Percentiles rank a stretch among this genome's conserved stretches.
Conservation (phyloP, 78 protist genomes). For the Planoprotostelium fungivorum region DNA sequence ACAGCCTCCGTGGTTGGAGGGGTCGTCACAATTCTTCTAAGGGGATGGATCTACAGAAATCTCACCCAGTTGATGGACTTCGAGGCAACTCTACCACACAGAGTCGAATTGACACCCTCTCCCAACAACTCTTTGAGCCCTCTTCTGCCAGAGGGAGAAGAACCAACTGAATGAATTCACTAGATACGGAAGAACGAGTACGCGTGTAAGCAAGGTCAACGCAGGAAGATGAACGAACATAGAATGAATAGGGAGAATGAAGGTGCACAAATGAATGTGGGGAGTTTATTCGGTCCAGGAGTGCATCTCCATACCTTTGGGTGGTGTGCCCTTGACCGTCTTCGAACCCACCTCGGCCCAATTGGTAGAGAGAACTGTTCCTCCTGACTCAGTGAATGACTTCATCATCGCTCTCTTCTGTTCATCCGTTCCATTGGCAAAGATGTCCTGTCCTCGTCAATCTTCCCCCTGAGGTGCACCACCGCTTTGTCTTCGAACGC, state of each 20-base stretch:
- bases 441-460: too few relatives aligned
- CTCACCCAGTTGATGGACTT: background rate
- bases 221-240: too few relatives aligned
- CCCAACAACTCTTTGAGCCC: too few relatives aligned
- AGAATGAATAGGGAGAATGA: too few relatives aligned
- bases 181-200: too few relatives aligned
- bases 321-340: constrained; percentile 61
- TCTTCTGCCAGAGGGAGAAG: too few relatives aligned
- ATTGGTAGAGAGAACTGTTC: constrained; percentile 92
- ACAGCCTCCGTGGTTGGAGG: background rate
- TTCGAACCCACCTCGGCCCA: constrained; percentile 87
- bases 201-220: too few relatives aligned
- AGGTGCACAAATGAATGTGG: too few relatives aligned
- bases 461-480: too few relatives aligned
- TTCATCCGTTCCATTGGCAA: constrained; percentile 65
- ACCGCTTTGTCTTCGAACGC: too few relatives aligned
- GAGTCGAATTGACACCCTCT: background rate
- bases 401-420: constrained; percentile 87
- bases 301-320: constrained; percentile 47
- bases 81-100: background rate
- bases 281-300: background rate
- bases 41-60: background rate
- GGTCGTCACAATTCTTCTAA: background rate
- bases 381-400: constrained; percentile 85
- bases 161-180: too few relatives aligned